These are phyloP conservation scores for Tilletia walkeri DNA, from an alignment of 1,284 basidiomycete species.

Conservation along the genomic window DNA sequence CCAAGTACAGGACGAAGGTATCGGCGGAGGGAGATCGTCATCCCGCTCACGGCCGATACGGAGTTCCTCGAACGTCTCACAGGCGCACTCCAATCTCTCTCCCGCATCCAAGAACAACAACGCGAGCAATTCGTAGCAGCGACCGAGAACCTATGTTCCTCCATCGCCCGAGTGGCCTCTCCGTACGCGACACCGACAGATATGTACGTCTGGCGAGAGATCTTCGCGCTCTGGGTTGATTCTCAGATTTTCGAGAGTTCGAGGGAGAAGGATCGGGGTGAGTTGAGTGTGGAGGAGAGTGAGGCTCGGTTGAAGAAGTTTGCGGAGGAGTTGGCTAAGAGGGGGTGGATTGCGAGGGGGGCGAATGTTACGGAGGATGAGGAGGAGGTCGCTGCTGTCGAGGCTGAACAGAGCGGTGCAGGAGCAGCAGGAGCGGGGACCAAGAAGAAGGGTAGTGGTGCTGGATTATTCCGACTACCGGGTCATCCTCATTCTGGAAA, in stretches of 20 bases:
- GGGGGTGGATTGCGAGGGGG: conserved; percentile 40
- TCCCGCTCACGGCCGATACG: conserved; percentile 76
- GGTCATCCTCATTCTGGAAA: background rate
- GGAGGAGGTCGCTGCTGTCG: conserved; percentile 18
- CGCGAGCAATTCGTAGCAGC: conserved; percentile 67
- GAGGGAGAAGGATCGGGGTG: conserved; percentile 72
- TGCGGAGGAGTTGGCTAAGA: conserved; percentile 66
- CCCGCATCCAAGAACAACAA: conserved; percentile 66
- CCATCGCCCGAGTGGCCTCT: conserved; percentile 56
- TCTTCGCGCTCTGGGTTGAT: conserved; percentile 85
- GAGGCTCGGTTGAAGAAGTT: conserved; percentile 73
- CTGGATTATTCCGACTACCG: background rate
- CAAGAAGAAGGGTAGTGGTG: background rate
- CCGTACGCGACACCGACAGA: conserved; percentile 62
- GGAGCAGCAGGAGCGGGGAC: background rate
- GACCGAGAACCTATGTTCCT: conserved; percentile 66
- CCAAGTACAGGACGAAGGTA: background rate
- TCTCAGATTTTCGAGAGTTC: conserved; percentile 80
- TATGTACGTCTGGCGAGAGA: conserved; percentile 86
- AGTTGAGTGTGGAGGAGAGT: conserved; percentile 70
- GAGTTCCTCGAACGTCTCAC: conserved; percentile 78
- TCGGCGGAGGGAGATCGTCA: conserved; percentile 66
- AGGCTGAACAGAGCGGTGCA: conserved; percentile 19
- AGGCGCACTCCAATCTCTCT: conserved; percentile 70
- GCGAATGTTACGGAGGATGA: conserved; percentile 18